These are phyloP conservation scores for Plicaturopsis crispa DNA, from an alignment of 768 basidiomycete species.

Conservation along the genomic window DNA sequence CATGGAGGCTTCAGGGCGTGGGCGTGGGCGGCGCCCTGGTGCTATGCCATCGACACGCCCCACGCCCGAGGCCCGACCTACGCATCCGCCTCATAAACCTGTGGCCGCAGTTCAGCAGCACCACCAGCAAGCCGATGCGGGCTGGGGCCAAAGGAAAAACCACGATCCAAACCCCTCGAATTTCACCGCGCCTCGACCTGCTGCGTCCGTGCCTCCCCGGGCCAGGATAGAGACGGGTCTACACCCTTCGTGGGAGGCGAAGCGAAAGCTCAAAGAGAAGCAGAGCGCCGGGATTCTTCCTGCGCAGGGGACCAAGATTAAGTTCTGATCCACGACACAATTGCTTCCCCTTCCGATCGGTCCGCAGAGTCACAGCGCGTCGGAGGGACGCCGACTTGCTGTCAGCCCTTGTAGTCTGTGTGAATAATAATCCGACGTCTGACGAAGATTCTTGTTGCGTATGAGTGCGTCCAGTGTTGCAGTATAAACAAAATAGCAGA, in stretches of 20 bases:
- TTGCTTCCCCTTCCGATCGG: too few relatives aligned
- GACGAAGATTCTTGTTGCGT: too few relatives aligned
- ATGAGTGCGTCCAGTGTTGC: constrained; percentile 51
- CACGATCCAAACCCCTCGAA: not conserved
- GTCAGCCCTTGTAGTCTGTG: too few relatives aligned
- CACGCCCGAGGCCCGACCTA: not conserved
- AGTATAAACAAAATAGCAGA: constrained; percentile 43
- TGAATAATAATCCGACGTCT: too few relatives aligned
- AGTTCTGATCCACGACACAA: too few relatives aligned
- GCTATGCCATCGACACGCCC: constrained; percentile 11
- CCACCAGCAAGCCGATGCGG: constrained; percentile 8
- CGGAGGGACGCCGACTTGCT: too few relatives aligned
- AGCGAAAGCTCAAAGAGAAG: constrained; percentile 70
- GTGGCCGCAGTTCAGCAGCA: constrained; percentile 5
- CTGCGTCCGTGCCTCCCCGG: constrained; percentile 3
- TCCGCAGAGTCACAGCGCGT: too few relatives aligned
- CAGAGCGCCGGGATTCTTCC: constrained; percentile 52
- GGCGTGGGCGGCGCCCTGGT: constrained; percentile 8
- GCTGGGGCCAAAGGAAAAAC: constrained; percentile 7
- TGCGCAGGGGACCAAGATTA: constrained; percentile 82
- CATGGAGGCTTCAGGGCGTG: constrained; percentile 7
- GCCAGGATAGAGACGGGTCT: constrained; percentile 32
- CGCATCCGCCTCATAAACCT: too few relatives aligned
- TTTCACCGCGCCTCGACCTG: constrained; percentile 3
- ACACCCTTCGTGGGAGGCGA: constrained; percentile 98